These are phyloP conservation scores for Neonectria sp. DNA, from an alignment of 2,329 filamentous ascomycete species.

Conservation along the genomic window DNA sequence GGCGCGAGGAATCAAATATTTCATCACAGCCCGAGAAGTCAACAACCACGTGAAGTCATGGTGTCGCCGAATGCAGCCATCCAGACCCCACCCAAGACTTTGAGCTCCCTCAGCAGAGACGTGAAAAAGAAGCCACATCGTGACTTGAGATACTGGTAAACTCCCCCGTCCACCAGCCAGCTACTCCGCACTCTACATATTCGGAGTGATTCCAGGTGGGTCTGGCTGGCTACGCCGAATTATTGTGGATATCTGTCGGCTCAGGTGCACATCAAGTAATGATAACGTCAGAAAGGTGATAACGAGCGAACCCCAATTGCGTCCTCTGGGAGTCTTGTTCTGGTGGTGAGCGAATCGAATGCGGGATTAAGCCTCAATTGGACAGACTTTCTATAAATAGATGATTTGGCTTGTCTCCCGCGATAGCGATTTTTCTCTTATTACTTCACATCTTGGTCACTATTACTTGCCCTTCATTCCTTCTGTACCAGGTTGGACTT, in stretches of 20 bases:
- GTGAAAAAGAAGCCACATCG: not conserved
- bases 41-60: not conserved
- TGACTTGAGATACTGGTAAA: not conserved
- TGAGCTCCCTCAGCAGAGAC: not conserved
- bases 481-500: not conserved
- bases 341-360: not conserved
- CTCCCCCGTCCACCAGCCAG: not conserved
- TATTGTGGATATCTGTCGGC: not conserved
- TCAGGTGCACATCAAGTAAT: not conserved
- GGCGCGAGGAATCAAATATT: not conserved
- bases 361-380: not conserved
- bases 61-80: no score
- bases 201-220: not conserved
- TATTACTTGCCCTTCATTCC: not conserved
- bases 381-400: not conserved
- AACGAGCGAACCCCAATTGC: not conserved
- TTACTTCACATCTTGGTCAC: not conserved
- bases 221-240: not conserved
- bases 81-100: not conserved
- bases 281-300: conserved; percentile 4
- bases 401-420: not conserved
- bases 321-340: not conserved
- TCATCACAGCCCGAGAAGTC: not conserved
- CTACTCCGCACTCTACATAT: not conserved
- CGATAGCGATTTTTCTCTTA: not conserved